Base-by-base conservation (phyloP, 371 early-diverging fungal genomes). In the Syncephalastrum contaminatum region DNA sequence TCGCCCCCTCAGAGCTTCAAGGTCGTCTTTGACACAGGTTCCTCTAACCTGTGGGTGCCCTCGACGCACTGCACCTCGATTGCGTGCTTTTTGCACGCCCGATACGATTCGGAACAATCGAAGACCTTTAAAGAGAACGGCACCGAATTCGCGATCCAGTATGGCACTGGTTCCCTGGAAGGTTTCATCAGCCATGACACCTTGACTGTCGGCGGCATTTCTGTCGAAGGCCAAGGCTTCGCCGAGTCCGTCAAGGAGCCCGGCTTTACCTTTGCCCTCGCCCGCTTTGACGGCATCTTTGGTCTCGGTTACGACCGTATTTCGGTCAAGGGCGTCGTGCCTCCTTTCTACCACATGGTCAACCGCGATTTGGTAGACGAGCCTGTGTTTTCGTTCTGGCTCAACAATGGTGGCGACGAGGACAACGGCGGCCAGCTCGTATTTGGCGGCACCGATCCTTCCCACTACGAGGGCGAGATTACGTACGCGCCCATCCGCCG, bases 11-110 rank as follows among this genome's bases (percentile, higher is more conserved):
- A 98, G 75, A 79, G 73, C 2, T 98, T 98, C 80, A 86, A 85
- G 14, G 96, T 96, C 22, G 89, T 98, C n/a, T 92, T 96, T 58
- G 97, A 97, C 73, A 96, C 97, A 15, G 97, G 95, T 7, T 94
- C 95, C 24, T 88, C 92, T 46, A 96, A 96, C 68, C 83, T 96
- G 27, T 96, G 97, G 97, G 96, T 98, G 20, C 98, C 97, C 6
- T 94, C 94, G n/a, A 92, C 89, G 2, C 88, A 87, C 54, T 97
- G 98, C 80, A 75, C 70, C 36, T 92, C 94, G 2, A 92, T 97
- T 63, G 94, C 97, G 7, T 98, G 98, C 67, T 93, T 85, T 59
- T 74, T 96, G 63, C 97, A 97, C 68, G 59, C 77, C 36, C 87
- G 91, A 13, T 98, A 84, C 73, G 90, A 94, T 63, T 83, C 92